phyloP scores from a whole-genome alignment of 768 basidiomycete genomes.

The Agrocybe praecox region DNA sequence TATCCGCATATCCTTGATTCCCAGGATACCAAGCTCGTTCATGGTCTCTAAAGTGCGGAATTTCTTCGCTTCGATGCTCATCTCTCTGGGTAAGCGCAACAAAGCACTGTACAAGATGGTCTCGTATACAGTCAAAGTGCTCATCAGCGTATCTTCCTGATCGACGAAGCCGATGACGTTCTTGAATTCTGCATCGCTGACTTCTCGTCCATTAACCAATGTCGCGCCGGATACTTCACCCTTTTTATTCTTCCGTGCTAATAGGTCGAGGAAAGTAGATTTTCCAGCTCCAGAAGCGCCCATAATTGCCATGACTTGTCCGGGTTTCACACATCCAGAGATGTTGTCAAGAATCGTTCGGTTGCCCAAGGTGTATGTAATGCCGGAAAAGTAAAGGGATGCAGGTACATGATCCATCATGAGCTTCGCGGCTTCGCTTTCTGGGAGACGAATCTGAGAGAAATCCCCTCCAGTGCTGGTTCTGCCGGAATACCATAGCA shows the following conservation, averaged over 20 bases:
- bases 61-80: slow-evolving; percentile 95
- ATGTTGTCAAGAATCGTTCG: slow-evolving; percentile 79
- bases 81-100: slow-evolving; percentile 87
- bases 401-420: slow-evolving; percentile 96
- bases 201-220: slow-evolving; percentile 84
- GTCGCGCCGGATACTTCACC: slow-evolving; percentile 75
- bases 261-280: slow-evolving; percentile 94
- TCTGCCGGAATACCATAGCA: slow-evolving; percentile 92
- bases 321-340: slow-evolving; percentile 82
- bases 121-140: slow-evolving; percentile 97
- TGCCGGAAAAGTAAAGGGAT: slow-evolving; percentile 84
- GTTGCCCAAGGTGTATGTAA: slow-evolving; percentile 76
- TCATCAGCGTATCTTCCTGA: slow-evolving; percentile 97
- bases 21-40: slow-evolving; percentile 92
- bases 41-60: slow-evolving; percentile 93
- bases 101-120: slow-evolving; percentile 94
- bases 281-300: slow-evolving; percentile 97
- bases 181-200: slow-evolving; percentile 75
- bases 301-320: slow-evolving; percentile 94
- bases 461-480: slow-evolving; percentile 65
- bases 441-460: slow-evolving; percentile 76
- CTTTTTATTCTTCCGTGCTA: slow-evolving; percentile 87
- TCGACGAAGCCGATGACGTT: slow-evolving; percentile 94
- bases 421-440: slow-evolving; percentile 78
- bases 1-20: slow-evolving; percentile 88